Conservation (phyloP, 2,329 filamentous ascomycete species). For the Raffaelea deltoideospora region DNA sequence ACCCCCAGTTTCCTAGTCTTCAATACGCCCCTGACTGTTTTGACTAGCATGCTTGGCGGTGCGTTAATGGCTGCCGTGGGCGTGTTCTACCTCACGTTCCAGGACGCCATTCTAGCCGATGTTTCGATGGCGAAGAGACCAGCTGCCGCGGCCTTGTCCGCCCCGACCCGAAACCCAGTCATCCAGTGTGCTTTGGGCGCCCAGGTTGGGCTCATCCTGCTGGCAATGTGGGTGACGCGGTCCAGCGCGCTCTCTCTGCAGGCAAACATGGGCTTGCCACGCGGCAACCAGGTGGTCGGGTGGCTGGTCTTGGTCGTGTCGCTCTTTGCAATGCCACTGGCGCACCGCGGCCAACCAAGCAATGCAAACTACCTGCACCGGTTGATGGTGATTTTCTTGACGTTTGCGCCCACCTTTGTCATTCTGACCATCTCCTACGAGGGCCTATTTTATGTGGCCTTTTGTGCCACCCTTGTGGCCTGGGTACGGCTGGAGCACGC, state of each 20-base stretch:
- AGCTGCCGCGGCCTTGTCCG: neutral
- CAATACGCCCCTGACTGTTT: neutral
- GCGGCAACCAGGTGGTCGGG: constrained; percentile 75
- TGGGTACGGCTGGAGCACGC: constrained; percentile 90
- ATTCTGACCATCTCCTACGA: constrained; percentile 97
- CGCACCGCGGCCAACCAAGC: constrained; percentile 68
- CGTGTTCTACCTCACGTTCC: constrained; percentile 63
- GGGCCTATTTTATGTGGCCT: constrained; percentile 86
- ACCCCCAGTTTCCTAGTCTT: no score
- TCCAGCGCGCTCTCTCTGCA: constrained; percentile 78
- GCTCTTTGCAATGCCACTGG: constrained; percentile 54
- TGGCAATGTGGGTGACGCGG: constrained; percentile 74
- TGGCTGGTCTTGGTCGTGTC: constrained; percentile 65
- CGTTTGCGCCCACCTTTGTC: constrained; percentile 85
- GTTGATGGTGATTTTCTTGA: constrained; percentile 75
- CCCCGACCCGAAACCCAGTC: constrained; percentile 22
- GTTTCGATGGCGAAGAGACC: constrained; percentile 18
- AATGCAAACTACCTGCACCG: constrained; percentile 85
- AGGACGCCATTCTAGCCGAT: constrained; percentile 42
- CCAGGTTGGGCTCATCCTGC: constrained; percentile 64
- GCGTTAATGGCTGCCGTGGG: constrained; percentile 64
- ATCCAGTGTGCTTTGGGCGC: constrained; percentile 48
- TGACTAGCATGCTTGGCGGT: constrained; percentile 54
- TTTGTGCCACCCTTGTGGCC: constrained; percentile 63
- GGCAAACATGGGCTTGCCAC: constrained; percentile 67